A percentile compares a stretch with the other conserved stretches of the same genome.
These are phyloP conservation scores for Alternaria sp. DNA, from an alignment of 2,329 filamentous ascomycete species.

Conservation along the genomic window DNA sequence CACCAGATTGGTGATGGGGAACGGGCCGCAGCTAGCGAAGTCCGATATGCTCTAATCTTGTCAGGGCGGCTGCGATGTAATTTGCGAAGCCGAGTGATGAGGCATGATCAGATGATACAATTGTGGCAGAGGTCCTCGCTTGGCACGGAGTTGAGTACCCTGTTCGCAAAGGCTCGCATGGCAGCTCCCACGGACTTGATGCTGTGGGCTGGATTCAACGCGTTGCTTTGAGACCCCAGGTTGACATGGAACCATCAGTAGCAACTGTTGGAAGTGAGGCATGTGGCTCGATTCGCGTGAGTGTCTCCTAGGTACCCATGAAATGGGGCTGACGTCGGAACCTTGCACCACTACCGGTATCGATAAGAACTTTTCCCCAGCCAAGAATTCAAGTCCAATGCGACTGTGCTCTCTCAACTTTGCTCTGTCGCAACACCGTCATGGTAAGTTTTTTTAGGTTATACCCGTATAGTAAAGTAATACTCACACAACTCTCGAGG, in stretches of 20 bases:
- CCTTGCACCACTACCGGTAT: slow-evolving; percentile 6
- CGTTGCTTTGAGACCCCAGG: background rate
- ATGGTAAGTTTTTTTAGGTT: slow-evolving; percentile 20
- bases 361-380: slow-evolving; percentile 21
- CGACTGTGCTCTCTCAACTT: background rate
- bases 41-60: slow-evolving; percentile 17
- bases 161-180: background rate
- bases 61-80: background rate
- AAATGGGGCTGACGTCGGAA: no score
- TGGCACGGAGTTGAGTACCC: background rate
- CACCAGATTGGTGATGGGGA: slow-evolving; percentile 11
- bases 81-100: background rate
- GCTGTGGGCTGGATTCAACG: background rate
- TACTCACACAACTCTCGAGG: slow-evolving; percentile 27
- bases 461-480: background rate
- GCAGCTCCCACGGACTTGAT: background rate
- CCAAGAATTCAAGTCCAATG: background rate
- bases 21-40: slow-evolving; percentile 21
- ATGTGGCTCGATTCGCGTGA: no score
- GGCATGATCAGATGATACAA: background rate
- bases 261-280: no score
- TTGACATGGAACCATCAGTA: background rate
- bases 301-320: no score
- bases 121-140: background rate
- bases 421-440: background rate